A percentile compares a stretch with the other conserved stretches of the same genome.
These are phyloP conservation scores for Yarrowia porcina DNA, from an alignment of 805 yeast genomes.

Conservation along the genomic window DNA sequence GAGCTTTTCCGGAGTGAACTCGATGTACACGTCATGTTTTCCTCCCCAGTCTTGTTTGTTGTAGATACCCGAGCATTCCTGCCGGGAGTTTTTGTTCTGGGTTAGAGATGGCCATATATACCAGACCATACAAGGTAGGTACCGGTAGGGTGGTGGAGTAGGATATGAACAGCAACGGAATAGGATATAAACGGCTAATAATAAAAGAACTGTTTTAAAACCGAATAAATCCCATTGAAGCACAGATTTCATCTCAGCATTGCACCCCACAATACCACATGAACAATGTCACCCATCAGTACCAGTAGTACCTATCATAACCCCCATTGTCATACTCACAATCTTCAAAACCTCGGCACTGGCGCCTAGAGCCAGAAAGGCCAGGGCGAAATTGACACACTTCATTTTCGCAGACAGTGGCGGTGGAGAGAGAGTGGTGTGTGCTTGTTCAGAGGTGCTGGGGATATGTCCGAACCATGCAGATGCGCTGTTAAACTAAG, in stretches of 20 bases:
- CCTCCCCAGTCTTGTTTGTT: slow-evolving; percentile 88
- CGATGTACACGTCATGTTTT: slow-evolving; percentile 57
- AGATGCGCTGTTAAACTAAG: slow-evolving; percentile 23
- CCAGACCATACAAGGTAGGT: too few relatives aligned
- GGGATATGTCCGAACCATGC: neutral
- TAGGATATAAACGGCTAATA: too few relatives aligned
- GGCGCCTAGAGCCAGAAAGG: slow-evolving; percentile 27
- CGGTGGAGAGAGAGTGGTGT: neutral
- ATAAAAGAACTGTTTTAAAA: too few relatives aligned
- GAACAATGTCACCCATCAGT: too few relatives aligned
- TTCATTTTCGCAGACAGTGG: neutral
- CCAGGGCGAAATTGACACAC: slow-evolving; percentile 26
- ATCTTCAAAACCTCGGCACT: slow-evolving; percentile 30
- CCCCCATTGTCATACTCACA: slow-evolving; percentile 25
- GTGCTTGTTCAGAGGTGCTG: neutral
- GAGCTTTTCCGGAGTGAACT: slow-evolving; percentile 35
- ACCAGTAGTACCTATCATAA: too few relatives aligned
- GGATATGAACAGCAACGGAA: too few relatives aligned
- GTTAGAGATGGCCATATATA: too few relatives aligned
- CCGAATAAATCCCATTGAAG: too few relatives aligned
- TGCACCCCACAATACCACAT: too few relatives aligned
- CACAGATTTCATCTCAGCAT: too few relatives aligned
- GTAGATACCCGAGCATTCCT: slow-evolving; percentile 88
- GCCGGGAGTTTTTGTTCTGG: slow-evolving; percentile 52
- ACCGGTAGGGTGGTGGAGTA: too few relatives aligned